These are phyloP conservation scores for Capronia coronata DNA, from an alignment of 2,329 filamentous ascomycete species.

Conservation along the genomic window DNA sequence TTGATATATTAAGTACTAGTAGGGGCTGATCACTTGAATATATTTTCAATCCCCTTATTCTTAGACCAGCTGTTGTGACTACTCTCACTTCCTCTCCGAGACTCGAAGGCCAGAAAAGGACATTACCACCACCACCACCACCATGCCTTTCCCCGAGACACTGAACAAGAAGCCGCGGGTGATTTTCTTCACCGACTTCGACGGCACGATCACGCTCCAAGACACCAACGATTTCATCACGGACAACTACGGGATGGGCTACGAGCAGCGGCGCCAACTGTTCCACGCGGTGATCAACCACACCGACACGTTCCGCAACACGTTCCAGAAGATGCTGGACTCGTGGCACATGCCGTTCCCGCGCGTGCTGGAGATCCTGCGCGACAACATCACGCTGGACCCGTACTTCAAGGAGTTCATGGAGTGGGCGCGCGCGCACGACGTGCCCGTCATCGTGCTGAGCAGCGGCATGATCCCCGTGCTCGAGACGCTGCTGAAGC, in stretches of 20 bases:
- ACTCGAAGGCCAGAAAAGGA: no score
- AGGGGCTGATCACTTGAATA: no score
- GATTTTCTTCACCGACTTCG: constrained; percentile 99
- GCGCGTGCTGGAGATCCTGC: constrained; percentile 71
- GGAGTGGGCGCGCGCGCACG: constrained; percentile 69
- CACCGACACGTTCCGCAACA: constrained; percentile 49
- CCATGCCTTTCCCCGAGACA: constrained; percentile 27
- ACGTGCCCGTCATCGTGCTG: constrained; percentile 86
- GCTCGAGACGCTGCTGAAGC: constrained; percentile 73
- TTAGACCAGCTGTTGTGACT: no score
- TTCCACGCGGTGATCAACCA: constrained; percentile 72
- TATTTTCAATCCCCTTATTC: no score
- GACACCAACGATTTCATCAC: constrained; percentile 69
- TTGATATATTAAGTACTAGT: no score
- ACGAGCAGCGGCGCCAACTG: constrained; percentile 60
- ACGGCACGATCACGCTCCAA: constrained; percentile 82
- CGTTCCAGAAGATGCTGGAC: constrained; percentile 88
- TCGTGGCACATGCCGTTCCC: constrained; percentile 73
- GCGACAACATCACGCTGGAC: constrained; percentile 80
- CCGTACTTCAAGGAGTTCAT: constrained; percentile 84
- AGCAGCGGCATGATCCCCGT: constrained; percentile 90
- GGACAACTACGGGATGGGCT: constrained; percentile 83
- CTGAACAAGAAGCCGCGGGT: constrained; percentile 63
- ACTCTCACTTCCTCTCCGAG: no score
- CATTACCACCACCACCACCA: no score